Percentiles rank a stretch among this genome's conserved stretches.
These are phyloP conservation scores for Rhodomyrtus tomentosa DNA, from an alignment of 345 rosid genomes.

Conservation along the genomic window DNA sequence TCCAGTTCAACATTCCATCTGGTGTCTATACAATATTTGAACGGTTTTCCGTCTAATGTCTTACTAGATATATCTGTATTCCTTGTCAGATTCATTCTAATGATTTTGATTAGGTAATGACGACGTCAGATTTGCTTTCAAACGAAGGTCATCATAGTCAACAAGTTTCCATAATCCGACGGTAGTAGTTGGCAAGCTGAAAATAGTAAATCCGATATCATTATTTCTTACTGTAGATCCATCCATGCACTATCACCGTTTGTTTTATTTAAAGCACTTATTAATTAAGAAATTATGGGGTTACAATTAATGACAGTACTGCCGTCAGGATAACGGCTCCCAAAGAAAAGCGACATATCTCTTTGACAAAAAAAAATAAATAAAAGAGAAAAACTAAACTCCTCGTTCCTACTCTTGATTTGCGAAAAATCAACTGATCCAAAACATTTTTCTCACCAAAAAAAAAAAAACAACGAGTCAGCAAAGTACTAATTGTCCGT, in stretches of 20 bases:
- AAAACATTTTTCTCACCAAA: background rate
- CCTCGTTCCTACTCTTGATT: background rate
- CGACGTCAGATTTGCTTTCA: background rate
- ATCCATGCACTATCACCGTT: too few relatives aligned
- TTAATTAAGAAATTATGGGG: too few relatives aligned
- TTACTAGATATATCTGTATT: background rate
- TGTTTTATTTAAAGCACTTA: too few relatives aligned
- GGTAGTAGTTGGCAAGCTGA: background rate
- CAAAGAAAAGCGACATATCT: too few relatives aligned
- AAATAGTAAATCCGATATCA: too few relatives aligned
- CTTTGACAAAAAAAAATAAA: too few relatives aligned
- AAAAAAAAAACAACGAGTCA: background rate
- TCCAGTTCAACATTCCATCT: too few relatives aligned
- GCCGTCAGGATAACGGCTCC: too few relatives aligned
- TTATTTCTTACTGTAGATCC: too few relatives aligned
- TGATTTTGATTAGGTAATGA: background rate
- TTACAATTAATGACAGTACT: too few relatives aligned
- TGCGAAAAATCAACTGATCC: background rate
- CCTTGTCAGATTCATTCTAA: background rate
- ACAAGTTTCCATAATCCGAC: background rate
- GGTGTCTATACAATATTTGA: too few relatives aligned
- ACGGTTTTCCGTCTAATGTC: background rate
- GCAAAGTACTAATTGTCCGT: background rate
- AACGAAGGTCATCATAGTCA: background rate
- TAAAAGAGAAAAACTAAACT: too few relatives aligned